Percentiles rank a stretch among this genome's conserved stretches.
Evolutionary conservation across 257 asterid genomes (phyloP).

Genomic region (Lavandula angustifolia): DNA sequence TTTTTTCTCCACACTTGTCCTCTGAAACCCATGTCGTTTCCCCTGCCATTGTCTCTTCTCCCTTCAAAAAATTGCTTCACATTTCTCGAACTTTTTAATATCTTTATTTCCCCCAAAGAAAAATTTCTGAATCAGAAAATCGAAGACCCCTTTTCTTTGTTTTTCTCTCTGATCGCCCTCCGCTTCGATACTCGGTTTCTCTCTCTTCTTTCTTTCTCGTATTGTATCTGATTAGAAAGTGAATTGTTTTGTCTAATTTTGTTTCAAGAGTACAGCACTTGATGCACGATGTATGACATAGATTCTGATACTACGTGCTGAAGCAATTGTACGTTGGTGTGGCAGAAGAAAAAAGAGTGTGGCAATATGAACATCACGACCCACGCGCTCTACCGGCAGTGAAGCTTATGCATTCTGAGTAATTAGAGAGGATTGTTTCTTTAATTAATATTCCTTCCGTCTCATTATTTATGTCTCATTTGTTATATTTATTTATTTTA

Average conservation of each 20-base stretch:
- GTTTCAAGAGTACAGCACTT: conserved; percentile 32
- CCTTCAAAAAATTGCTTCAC: conserved; percentile 47
- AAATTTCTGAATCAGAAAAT: conserved; percentile 44
- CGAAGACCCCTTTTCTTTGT: conserved; percentile 55
- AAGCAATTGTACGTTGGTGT: conserved; percentile 26
- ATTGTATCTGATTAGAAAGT: conserved; percentile 49
- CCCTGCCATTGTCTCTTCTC: conserved; percentile 52
- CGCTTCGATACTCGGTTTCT: conserved; percentile 43
- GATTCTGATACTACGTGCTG: not conserved
- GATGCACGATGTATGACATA: conserved; percentile 21
- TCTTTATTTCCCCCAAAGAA: conserved; percentile 18
- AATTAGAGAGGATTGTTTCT: no score
- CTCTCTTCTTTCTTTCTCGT: conserved; percentile 41
- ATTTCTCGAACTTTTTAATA: conserved; percentile 42
- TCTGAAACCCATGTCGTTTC: conserved; percentile 51
- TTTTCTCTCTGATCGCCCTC: conserved; percentile 70
- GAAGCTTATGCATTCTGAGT: not conserved
- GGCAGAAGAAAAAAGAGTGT: conserved; percentile 32
- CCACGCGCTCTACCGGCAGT: not conserved
- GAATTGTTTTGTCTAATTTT: conserved; percentile 26
- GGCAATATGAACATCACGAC: conserved; percentile 26
- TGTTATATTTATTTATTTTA: no score
- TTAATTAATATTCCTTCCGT: no score
- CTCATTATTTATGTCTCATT: no score
- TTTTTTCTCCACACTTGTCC: conserved; percentile 48